Evolutionary conservation across 495 filamentous ascomycete genomes (phyloP), one percentile per base, ranked within the genome.

Genomic region (Penicillium maclennaniae): DNA sequence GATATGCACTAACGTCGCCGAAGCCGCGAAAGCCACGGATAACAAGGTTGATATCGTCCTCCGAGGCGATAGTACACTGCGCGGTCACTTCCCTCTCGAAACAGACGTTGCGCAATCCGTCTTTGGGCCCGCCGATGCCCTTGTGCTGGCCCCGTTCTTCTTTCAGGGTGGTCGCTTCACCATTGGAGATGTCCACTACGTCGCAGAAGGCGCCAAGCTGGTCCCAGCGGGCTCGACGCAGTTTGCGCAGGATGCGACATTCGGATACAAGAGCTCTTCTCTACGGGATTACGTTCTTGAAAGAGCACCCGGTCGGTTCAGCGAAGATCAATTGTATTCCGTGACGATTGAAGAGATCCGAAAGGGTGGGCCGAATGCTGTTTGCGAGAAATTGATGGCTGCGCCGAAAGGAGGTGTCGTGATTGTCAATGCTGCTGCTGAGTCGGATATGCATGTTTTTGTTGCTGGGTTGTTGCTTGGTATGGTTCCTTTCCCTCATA

Each of bases 141-240:
- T 74, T 60, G 64, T 80, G 7, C 65, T 82, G 0, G 76, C 76
- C 0, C 79, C 78, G 4, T 82, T 82, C 58, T 81, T 82, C 56
- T 74, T 71, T 48, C 78, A 81, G 54, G 79, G 79, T 12, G 77
- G 79, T 0, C 53, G 78, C 7, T 75, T 69, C 31, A 82, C 78
- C 1, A 79, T 80, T 27, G 47, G 77, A 31, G 75, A 80, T 56
- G 71, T 82, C 16, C 79, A 82, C 43, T 82, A 82, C 54, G 78
- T 82, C 17, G 66, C 66, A 1, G 79, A 82, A 51, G 70, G 68
- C 0, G 72, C 67, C 14, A 44, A 49, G 6, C 55, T 82, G 1
- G 70, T 80, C 7, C 79, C 79, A 0, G 76, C 75, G 1, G 69
- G 71, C 0, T 46, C 60, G 36, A 82, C 79, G 10, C 73, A 74